Conservation (phyloP, 257 asterid genomes). For the Prunella vulgaris region DNA sequence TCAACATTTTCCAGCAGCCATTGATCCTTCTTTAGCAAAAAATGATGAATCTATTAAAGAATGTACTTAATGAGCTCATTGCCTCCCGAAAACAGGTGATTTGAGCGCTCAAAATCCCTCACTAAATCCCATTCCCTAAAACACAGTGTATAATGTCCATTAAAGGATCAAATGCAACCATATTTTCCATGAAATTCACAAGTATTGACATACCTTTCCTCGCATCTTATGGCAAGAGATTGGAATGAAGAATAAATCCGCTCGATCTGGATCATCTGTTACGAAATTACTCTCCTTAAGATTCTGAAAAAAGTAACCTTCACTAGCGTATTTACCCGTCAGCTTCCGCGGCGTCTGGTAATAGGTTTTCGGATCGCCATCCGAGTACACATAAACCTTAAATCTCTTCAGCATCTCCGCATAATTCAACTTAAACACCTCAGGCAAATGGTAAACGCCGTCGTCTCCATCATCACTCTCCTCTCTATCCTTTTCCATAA, state of each 20-base stretch:
- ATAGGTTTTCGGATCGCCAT: constrained; percentile 93
- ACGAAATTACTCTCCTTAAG: constrained; percentile 74
- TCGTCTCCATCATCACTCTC: constrained; percentile 35
- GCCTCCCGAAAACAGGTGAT: background rate
- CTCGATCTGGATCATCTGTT: constrained; percentile 81
- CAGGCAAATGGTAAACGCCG: constrained; percentile 69
- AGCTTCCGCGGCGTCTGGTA: constrained; percentile 96
- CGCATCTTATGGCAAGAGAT: constrained; percentile 99
- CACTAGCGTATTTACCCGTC: constrained; percentile 94
- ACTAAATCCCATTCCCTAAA: background rate
- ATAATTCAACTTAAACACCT: constrained; percentile 64
- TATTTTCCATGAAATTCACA: constrained; percentile 4
- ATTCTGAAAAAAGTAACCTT: constrained; percentile 92
- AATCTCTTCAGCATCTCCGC: constrained; percentile 74
- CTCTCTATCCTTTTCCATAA: constrained; percentile 20
- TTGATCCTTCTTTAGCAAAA: background rate
- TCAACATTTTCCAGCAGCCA: constrained; percentile 9
- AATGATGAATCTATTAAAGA: background rate
- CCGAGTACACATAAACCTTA: constrained; percentile 82
- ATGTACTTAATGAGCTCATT: constrained; percentile 5
- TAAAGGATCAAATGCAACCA: constrained; percentile 12
- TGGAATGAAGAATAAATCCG: constrained; percentile 92
- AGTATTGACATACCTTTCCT: constrained; percentile 64
- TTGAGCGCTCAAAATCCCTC: background rate
- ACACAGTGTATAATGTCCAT: constrained; percentile 6